Evolutionary conservation across 495 filamentous ascomycete species (phyloP).

Genomic region (Rhizodiscina lignyota): DNA sequence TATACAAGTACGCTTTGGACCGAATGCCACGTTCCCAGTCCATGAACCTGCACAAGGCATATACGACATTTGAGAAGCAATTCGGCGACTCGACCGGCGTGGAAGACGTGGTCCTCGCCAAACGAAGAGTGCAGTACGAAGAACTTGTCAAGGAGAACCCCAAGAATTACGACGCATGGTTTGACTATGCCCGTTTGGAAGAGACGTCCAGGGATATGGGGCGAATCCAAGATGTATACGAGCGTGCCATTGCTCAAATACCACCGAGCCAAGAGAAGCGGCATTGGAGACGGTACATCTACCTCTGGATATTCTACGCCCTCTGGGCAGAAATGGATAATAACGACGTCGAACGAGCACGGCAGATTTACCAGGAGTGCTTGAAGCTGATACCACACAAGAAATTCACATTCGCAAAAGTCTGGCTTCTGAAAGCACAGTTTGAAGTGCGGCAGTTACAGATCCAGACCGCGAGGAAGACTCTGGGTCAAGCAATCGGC

Average conservation of each 20-base stretch:
- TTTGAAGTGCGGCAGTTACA: constrained; percentile 84
- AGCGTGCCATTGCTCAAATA: constrained; percentile 88
- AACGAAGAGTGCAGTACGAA: constrained; percentile 84
- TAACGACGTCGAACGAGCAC: constrained; percentile 62
- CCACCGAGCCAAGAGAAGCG: constrained; percentile 93
- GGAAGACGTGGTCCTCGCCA: constrained; percentile 89
- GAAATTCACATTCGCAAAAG: constrained; percentile 92
- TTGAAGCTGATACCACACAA: constrained; percentile 84
- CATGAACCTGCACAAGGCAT: constrained; percentile 69
- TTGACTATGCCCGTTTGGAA: constrained; percentile 85
- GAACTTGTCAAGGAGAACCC: constrained; percentile 84
- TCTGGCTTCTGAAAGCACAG: constrained; percentile 86
- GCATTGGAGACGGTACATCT: constrained; percentile 94
- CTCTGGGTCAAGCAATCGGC: constrained; percentile 75
- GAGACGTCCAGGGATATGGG: constrained; percentile 67
- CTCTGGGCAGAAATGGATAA: constrained; percentile 81
- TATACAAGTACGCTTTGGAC: constrained; percentile 93
- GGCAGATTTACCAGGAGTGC: constrained; percentile 81
- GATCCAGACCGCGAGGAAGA: constrained; percentile 64
- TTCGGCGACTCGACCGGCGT: constrained; percentile 88
- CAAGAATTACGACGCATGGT: constrained; percentile 91
- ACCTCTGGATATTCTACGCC: constrained; percentile 95
- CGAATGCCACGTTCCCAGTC: constrained; percentile 79
- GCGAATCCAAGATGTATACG: constrained; percentile 79
- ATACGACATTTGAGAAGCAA: constrained; percentile 96